These are phyloP conservation scores for Cryptococcus wingfieldii DNA, from an alignment of 1,284 basidiomycete genomes.

Conservation along the genomic window DNA sequence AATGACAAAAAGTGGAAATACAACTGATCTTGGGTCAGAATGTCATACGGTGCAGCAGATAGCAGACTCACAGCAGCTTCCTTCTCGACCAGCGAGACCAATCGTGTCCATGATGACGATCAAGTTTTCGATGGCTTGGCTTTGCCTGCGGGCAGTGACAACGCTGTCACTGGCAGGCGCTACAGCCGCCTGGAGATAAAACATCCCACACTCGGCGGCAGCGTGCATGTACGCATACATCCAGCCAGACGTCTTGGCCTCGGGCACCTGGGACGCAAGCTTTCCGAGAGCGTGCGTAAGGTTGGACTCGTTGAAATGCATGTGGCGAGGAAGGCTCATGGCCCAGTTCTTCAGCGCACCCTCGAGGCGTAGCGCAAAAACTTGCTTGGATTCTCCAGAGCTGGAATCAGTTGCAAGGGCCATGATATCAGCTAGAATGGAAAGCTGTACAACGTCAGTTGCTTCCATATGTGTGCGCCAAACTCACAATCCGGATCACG, in stretches of 20 bases:
- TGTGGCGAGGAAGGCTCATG: constrained; percentile 42
- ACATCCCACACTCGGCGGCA: constrained; percentile 51
- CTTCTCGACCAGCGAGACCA: constrained; percentile 40
- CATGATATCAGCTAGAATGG: constrained; percentile 40
- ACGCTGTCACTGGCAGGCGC: constrained; percentile 23
- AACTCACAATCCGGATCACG: constrained; percentile 45
- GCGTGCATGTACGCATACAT: constrained; percentile 52
- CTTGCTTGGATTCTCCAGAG: constrained; percentile 6
- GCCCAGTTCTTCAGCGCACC: constrained; percentile 44
- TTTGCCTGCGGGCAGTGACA: constrained; percentile 40
- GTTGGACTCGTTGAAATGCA: constrained; percentile 50
- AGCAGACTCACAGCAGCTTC: constrained; percentile 37
- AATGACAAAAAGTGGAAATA: constrained; percentile 40
- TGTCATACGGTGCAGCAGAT: neutral
- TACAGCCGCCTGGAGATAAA: constrained; percentile 48
- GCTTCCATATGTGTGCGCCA: neutral
- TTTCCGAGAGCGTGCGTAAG: constrained; percentile 39
- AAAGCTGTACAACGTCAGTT: constrained; percentile 15
- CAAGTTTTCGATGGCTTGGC: constrained; percentile 48
- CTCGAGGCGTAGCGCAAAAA: constrained; percentile 4
- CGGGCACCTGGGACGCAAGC: constrained; percentile 38
- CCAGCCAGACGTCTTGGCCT: constrained; percentile 43
- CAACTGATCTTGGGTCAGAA: constrained; percentile 19
- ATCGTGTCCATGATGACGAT: constrained; percentile 43
- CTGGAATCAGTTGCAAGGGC: constrained; percentile 18